Percentiles rank a stretch among this genome's conserved stretches.
phyloP scores from a whole-genome alignment of 805 yeast genomes.

The Jamesozyma piceae region DNA sequence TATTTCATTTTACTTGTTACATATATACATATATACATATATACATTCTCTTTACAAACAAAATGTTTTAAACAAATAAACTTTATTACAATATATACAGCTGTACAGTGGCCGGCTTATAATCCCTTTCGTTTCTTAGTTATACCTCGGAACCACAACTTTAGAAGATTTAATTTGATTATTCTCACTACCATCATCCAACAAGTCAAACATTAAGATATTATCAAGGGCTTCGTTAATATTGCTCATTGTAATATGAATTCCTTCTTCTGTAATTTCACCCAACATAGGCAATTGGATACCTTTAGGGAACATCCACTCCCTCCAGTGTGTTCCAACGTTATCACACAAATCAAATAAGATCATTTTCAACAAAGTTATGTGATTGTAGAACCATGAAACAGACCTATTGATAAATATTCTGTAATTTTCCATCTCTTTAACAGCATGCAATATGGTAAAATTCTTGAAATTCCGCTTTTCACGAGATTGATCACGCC shows the following conservation, averaged over 20 bases:
- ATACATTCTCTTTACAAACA: too few species aligned
- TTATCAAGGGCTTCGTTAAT: conserved; percentile 24
- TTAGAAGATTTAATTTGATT: conserved; percentile 22
- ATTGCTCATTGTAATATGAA: conserved; percentile 14
- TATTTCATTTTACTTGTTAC: too few species aligned
- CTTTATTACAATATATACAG: too few species aligned
- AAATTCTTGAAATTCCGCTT: conserved; percentile 24
- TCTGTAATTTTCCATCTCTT: conserved; percentile 31
- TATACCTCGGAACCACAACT: conserved; percentile 10
- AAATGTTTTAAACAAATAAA: too few species aligned
- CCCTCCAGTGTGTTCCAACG: conserved; percentile 29
- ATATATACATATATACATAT: too few species aligned
- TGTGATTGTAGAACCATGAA: conserved; percentile 32
- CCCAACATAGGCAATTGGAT: conserved; percentile 22
- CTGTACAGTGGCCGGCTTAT: too few species aligned
- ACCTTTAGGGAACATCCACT: conserved; percentile 29
- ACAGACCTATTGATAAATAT: conserved; percentile 30
- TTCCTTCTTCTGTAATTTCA: conserved; percentile 6
- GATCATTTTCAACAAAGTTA: conserved; percentile 29
- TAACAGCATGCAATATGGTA: conserved; percentile 29
- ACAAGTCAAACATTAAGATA: conserved; percentile 22
- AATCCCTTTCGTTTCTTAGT: too few species aligned
- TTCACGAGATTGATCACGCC: conserved; percentile 31
- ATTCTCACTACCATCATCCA: conserved; percentile 25
- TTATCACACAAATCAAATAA: conserved; percentile 29